Percentiles rank a stretch among this genome's conserved stretches.
phyloP scores from a whole-genome alignment of 345 rosid genomes.

The Aurinia saxatilis region DNA sequence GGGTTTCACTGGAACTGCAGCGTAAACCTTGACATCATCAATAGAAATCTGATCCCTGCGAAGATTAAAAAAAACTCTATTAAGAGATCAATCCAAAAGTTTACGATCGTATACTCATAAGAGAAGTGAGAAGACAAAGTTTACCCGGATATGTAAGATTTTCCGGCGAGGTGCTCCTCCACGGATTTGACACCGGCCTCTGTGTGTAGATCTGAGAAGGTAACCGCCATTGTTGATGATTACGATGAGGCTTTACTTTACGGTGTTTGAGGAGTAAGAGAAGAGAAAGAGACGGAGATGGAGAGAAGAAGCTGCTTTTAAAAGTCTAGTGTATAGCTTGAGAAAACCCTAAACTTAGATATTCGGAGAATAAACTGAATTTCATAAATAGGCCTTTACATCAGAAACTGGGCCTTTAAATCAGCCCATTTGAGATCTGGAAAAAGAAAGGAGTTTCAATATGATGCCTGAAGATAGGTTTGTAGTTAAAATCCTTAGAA shows the following conservation, averaged over 20 bases:
- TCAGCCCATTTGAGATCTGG: not conserved
- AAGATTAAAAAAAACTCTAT: constrained; percentile 1
- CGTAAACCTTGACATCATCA: constrained; percentile 84
- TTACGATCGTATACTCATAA: not conserved
- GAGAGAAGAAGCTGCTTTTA: constrained; percentile 2
- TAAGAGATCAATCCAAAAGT: not conserved
- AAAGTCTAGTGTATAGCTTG: constrained; percentile 1
- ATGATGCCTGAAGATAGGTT: too few relatives aligned
- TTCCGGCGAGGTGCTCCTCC: constrained; percentile 60
- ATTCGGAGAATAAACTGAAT: not conserved
- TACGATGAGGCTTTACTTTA: not conserved
- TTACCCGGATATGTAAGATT: constrained; percentile 76
- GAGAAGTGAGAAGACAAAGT: not conserved
- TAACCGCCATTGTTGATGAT: constrained; percentile 58
- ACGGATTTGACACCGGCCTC: constrained; percentile 78
- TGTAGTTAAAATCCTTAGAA: too few relatives aligned
- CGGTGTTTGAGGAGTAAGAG: not conserved
- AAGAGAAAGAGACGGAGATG: not conserved
- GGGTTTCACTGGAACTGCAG: constrained; percentile 55
- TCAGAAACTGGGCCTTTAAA: not conserved
- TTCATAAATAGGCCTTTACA: too few relatives aligned
- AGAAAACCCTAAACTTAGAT: constrained; percentile 22
- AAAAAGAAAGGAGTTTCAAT: not conserved
- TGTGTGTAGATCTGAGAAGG: constrained; percentile 80
- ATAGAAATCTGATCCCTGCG: constrained; percentile 44